Base-by-base conservation (phyloP, 768 basidiomycete genomes). In the Tylopilus cervinicoccineus region DNA sequence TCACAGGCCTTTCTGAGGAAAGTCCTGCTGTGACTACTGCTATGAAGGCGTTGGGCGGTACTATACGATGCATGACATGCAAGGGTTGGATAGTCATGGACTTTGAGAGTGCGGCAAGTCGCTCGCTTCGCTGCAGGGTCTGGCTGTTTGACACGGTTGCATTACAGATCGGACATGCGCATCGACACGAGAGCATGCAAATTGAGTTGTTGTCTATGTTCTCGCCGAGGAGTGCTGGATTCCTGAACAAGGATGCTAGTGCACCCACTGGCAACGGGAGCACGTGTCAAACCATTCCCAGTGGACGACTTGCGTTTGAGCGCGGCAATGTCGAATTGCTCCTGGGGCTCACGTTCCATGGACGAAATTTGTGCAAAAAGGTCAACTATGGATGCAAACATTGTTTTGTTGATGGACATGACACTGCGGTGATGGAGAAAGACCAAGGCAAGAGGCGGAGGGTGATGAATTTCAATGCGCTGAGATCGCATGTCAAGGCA, bases 401-500 rank as follows among this genome's bases (percentile, higher is more conserved):
- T 59, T 84, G 83, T 55, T 20, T 64, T 22, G 46, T 36, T 16
- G 11, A 19, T 2, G 13, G 38, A 4, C 8, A 42, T 19, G 12
- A 29, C 31, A 5, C 2, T 13, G 22, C 36, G 24, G 5, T 33
- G 11, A 3, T 33, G 4, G 49, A 19, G 23, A 50, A 36, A 5
- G 14, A 16, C 7, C 5, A 17, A 6, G 27, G 17, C 8, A 24
- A 22, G 32, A 46, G 43, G 26, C 28, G 11, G 12, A 67, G 67
- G 41, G 50, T 64, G 46, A 76, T 79, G 62, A 61, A 54, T 4
- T 82, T 83, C 55, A 65, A 84, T 51, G 84, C 78, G 3, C 54
- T 87, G 43, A 68, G 77, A 33, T 84, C 82, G 20, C 86, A 88
- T 53, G 56, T 78, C 49, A 83, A 82, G 57, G 73, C 66, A 53